phyloP scores from a whole-genome alignment of 495 filamentous ascomycete species.

The Trichoderma virens region DNA sequence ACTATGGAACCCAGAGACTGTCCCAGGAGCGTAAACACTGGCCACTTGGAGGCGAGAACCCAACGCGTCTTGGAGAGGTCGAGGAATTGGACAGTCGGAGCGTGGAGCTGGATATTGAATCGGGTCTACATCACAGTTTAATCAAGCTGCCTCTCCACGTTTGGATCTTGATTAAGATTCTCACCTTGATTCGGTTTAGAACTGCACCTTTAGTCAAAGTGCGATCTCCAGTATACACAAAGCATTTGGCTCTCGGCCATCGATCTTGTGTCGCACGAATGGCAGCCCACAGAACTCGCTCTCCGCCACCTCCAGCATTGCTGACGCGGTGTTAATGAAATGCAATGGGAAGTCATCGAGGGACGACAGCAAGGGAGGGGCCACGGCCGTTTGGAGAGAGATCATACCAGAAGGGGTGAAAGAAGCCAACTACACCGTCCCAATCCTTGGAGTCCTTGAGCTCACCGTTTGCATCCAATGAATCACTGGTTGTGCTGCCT shows the following conservation, averaged over 20 bases:
- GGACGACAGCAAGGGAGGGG: neutral
- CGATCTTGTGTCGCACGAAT: constrained; percentile 83
- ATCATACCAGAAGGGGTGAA: constrained; percentile 86
- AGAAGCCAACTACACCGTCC: constrained; percentile 86
- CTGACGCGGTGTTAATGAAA: constrained; percentile 30
- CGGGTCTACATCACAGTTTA: constrained; percentile 48
- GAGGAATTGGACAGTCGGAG: constrained; percentile 75
- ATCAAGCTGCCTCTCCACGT: neutral
- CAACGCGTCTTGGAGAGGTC: constrained; percentile 83
- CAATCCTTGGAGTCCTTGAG: constrained; percentile 52
- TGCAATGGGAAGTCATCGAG: neutral
- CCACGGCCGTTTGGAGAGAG: neutral
- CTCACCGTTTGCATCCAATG: constrained; percentile 47
- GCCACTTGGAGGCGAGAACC: constrained; percentile 76
- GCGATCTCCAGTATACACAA: constrained; percentile 92
- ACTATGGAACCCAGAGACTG: constrained; percentile 82
- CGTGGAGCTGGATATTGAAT: constrained; percentile 87
- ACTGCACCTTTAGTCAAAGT: constrained; percentile 74
- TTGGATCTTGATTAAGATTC: constrained; percentile 26
- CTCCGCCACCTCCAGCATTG: constrained; percentile 93
- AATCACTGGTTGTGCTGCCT: constrained; percentile 34
- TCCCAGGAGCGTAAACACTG: constrained; percentile 88
- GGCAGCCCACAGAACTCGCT: constrained; percentile 94
- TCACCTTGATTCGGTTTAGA: constrained; percentile 68
- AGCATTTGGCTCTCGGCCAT: constrained; percentile 80